These are phyloP conservation scores for Hyaloscypha bicolor DNA, from an alignment of 495 filamentous ascomycete genomes.

Conservation along the genomic window DNA sequence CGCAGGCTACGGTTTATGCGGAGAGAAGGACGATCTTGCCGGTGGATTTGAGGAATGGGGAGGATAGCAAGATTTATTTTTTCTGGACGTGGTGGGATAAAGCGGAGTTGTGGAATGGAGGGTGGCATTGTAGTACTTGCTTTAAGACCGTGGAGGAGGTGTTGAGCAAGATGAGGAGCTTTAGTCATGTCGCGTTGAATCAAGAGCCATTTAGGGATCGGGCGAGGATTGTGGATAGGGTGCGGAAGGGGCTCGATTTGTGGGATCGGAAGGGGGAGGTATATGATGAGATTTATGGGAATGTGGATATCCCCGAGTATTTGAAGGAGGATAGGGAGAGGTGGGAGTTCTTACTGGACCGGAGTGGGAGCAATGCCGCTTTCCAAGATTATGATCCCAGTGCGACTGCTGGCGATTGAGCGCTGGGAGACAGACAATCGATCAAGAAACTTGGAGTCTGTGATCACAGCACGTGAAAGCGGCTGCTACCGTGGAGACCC, in stretches of 20 bases:
- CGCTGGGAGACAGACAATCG: background rate
- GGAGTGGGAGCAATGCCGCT: slow-evolving; percentile 38
- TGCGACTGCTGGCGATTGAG: slow-evolving; percentile 15
- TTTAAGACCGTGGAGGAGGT: slow-evolving; percentile 44
- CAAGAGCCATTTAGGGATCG: slow-evolving; percentile 38
- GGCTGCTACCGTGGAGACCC: background rate
- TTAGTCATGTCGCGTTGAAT: slow-evolving; percentile 43
- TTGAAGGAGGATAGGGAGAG: slow-evolving; percentile 34
- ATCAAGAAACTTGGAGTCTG: background rate
- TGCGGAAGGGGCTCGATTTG: slow-evolving; percentile 45
- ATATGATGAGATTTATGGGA: slow-evolving; percentile 38
- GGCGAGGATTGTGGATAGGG: slow-evolving; percentile 40
- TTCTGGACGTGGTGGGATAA: slow-evolving; percentile 30
- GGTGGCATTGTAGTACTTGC: slow-evolving; percentile 51
- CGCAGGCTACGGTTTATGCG: slow-evolving; percentile 45
- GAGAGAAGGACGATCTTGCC: slow-evolving; percentile 44
- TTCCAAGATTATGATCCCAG: slow-evolving; percentile 36
- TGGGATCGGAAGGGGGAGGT: slow-evolving; percentile 39
- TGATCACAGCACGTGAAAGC: background rate
- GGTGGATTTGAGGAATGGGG: slow-evolving; percentile 41
- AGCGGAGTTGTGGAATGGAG: slow-evolving; percentile 38
- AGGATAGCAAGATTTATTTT: slow-evolving; percentile 27
- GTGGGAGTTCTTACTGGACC: slow-evolving; percentile 40
- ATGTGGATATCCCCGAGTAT: slow-evolving; percentile 40
- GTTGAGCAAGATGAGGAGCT: slow-evolving; percentile 45